Evolutionary conservation across 2,329 filamentous ascomycete species (phyloP).

Genomic region (Colletotrichum paranaense): DNA sequence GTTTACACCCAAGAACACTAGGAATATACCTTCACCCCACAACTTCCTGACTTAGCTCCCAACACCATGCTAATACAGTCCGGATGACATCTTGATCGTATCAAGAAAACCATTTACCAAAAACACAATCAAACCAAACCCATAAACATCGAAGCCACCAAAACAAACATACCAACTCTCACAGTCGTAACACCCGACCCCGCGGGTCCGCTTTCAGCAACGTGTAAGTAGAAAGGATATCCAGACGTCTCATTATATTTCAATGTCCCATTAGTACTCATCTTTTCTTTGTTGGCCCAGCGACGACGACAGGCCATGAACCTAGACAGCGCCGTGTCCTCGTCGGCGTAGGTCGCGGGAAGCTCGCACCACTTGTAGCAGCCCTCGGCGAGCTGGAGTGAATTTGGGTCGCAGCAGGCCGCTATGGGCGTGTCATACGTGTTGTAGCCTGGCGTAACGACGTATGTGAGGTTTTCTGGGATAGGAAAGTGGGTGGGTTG

Average conservation of each 20-base stretch:
- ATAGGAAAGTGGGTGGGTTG: background rate
- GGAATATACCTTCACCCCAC: too few species aligned
- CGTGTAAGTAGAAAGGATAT: background rate
- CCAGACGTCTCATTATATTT: too few species aligned
- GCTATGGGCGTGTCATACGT: background rate
- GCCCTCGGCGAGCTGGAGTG: background rate
- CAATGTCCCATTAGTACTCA: too few species aligned
- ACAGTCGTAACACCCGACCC: background rate
- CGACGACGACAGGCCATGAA: background rate
- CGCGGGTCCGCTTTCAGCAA: background rate
- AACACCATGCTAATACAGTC: too few species aligned
- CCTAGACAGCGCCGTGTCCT: background rate
- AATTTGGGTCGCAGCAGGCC: background rate
- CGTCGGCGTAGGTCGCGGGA: background rate
- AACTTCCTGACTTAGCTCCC: too few species aligned
- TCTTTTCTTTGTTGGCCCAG: too few species aligned
- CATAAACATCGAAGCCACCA: background rate
- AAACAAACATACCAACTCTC: background rate
- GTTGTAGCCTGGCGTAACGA: background rate
- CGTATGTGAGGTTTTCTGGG: background rate
- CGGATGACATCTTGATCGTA: too few species aligned
- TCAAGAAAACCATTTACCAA: too few species aligned
- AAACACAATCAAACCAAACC: background rate
- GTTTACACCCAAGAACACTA: too few species aligned
- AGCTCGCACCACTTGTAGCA: conserved; percentile 13